Conservation (phyloP, 345 rosid genomes). For the Conringia planisiliqua region DNA sequence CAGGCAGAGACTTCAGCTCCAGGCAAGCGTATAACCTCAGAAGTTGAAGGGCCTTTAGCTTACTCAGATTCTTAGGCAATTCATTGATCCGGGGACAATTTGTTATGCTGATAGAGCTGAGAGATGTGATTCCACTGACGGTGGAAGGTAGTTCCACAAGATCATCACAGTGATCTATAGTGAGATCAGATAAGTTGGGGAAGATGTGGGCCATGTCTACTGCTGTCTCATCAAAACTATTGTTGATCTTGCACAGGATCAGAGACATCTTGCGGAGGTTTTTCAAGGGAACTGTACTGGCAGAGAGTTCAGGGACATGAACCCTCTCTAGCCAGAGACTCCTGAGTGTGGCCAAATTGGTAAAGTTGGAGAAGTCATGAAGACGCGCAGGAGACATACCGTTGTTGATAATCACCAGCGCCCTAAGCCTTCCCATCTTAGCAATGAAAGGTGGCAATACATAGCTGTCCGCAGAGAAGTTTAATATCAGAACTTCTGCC, state of each 20-base stretch:
- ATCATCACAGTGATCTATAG: conserved; percentile 83
- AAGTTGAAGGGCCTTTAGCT: conserved; percentile 45
- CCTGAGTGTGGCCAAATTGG: conserved; percentile 47
- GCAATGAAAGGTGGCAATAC: conserved; percentile 80
- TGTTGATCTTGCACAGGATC: conserved; percentile 61
- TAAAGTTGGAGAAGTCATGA: conserved; percentile 48
- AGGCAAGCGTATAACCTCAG: conserved; percentile 81
- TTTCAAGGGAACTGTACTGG: conserved; percentile 38
- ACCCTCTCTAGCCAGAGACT: conserved; percentile 91
- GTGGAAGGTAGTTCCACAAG: conserved; percentile 50
- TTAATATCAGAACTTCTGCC: conserved; percentile 79
- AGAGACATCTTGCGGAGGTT: conserved; percentile 58
- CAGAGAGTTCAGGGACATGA: conserved; percentile 44
- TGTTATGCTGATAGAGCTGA: conserved; percentile 67
- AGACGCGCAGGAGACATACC: conserved; percentile 50
- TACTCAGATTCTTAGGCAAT: conserved; percentile 51
- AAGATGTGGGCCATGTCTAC: conserved; percentile 52
- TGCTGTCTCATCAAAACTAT: conserved; percentile 45
- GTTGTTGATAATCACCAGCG: conserved; percentile 64
- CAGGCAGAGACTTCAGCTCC: conserved; percentile 49
- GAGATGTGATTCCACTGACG: conserved; percentile 46
- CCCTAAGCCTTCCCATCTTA: conserved; percentile 70
- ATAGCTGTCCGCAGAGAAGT: conserved; percentile 56
- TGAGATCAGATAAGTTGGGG: conserved; percentile 63
- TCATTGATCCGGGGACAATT: conserved; percentile 66